phyloP scores from a whole-genome alignment of 163 green algal species.

The Scenedesmus sp. region DNA sequence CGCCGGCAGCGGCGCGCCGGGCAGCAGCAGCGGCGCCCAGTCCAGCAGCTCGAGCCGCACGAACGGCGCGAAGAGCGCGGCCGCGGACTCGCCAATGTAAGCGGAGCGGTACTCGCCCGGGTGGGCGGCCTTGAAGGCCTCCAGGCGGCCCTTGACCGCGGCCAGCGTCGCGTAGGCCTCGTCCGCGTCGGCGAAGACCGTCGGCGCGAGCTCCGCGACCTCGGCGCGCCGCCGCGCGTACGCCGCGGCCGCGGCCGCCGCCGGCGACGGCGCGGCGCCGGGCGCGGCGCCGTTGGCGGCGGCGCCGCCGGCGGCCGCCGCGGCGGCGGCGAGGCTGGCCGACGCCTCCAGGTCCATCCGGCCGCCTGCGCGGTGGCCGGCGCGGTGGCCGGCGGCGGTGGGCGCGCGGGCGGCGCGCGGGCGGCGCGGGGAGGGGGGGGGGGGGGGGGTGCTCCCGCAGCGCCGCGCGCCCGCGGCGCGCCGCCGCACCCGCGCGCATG shows the following conservation, averaged over 20 bases:
- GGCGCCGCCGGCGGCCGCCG: too few relatives aligned
- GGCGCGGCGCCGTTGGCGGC: too few relatives aligned
- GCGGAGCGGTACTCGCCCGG: conserved; percentile 60
- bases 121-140: conserved; percentile 69
- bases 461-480: too few relatives aligned
- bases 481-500: conserved; percentile 31
- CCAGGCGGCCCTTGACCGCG: conserved; percentile 63
- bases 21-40: conserved; percentile 86
- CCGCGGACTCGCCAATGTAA: conserved; percentile 81
- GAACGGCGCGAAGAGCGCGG: conserved; percentile 92
- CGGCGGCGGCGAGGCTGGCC: too few relatives aligned
- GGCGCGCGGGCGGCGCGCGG: too few relatives aligned
- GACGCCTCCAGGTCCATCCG: conserved; percentile 19
- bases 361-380: too few relatives aligned
- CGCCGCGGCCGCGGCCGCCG: too few relatives aligned
- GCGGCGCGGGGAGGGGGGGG: too few relatives aligned
- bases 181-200: conserved; percentile 80
- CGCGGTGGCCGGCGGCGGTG: too few relatives aligned
- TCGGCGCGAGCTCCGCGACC: conserved; percentile 62
- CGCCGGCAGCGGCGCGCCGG: too few relatives aligned
- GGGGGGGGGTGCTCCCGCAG: too few relatives aligned
- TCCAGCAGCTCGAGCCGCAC: conserved; percentile 89
- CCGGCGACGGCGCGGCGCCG: too few relatives aligned
- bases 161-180: conserved; percentile 73
- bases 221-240: conserved; percentile 66